Evolutionary conservation across 441 rosid genomes (phyloP).

Genomic region (Adansonia rubrostipa): DNA sequence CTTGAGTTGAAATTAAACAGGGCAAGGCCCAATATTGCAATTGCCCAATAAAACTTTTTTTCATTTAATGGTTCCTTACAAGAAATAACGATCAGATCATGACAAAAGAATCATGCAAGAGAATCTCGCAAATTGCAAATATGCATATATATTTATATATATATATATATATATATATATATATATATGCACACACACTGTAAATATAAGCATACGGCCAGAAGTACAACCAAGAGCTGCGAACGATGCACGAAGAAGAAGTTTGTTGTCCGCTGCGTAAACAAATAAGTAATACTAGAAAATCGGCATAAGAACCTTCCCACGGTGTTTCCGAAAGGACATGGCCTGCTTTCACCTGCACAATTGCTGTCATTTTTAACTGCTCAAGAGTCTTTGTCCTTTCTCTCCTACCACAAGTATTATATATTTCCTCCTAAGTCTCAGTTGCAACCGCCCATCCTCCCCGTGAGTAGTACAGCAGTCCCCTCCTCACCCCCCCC

Average conservation of each 20-base stretch:
- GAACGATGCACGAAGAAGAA: background rate
- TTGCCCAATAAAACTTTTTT: background rate
- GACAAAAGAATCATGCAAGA: background rate
- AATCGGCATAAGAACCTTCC: constrained; percentile 36
- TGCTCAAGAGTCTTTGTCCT: constrained; percentile 29
- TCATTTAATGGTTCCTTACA: background rate
- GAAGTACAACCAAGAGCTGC: background rate
- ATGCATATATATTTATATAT: too few relatives aligned
- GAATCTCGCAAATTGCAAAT: background rate
- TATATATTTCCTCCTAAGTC: background rate
- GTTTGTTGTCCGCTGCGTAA: constrained; percentile 28
- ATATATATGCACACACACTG: background rate
- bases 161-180: too few relatives aligned
- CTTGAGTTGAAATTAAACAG: background rate
- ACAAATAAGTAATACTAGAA: background rate
- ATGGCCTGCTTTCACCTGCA: constrained; percentile 23
- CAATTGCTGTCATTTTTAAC: constrained; percentile 40
- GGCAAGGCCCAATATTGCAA: background rate
- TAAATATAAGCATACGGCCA: background rate
- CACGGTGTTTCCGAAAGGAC: constrained; percentile 20
- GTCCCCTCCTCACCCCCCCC: too few relatives aligned
- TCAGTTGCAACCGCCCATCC: background rate
- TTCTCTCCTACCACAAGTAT: background rate
- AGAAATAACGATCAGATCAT: background rate
- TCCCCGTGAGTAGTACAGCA: background rate